Evolutionary conservation across 208 protist genomes (phyloP).

Genomic region (Plasmodiophora brassicae): DNA sequence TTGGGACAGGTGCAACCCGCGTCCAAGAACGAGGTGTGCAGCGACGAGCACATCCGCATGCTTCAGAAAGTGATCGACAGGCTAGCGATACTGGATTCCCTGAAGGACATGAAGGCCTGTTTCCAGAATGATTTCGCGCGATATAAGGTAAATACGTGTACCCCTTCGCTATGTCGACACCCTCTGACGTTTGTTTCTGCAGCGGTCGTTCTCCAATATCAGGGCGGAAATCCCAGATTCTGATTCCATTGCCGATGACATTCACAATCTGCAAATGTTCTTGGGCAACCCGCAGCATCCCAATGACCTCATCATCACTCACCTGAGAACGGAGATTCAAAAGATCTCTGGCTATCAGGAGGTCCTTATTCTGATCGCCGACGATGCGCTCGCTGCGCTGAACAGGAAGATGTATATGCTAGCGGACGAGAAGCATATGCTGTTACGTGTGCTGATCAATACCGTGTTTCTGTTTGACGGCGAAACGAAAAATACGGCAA

Average conservation of each 20-base stretch:
- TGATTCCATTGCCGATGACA: conserved; percentile 25
- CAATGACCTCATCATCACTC: conserved; percentile 28
- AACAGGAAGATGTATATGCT: neutral
- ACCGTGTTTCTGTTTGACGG: conserved; percentile 38
- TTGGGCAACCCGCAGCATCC: conserved; percentile 35
- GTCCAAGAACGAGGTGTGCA: neutral
- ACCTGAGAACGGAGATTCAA: conserved; percentile 22
- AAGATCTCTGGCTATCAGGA: conserved; percentile 25
- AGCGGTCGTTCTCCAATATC: conserved; percentile 32
- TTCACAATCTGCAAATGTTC: conserved; percentile 41
- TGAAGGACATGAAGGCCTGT: conserved; percentile 43
- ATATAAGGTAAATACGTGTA: conserved; percentile 23
- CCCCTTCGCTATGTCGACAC: neutral
- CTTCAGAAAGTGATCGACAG: neutral
- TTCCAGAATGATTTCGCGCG: conserved; percentile 45
- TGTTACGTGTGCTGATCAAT: conserved; percentile 29
- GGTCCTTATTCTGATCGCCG: neutral
- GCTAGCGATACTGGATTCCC: neutral
- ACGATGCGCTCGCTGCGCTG: conserved; percentile 24
- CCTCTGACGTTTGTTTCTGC: neutral
- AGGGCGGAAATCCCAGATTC: neutral
- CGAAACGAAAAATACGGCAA: neutral
- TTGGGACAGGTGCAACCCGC: conserved; percentile 12
- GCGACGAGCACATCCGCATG: conserved; percentile 21
- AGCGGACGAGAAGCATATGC: conserved; percentile 32